Evolutionary conservation across 805 yeast species (phyloP), one percentile per base, ranked within the genome.

Genomic region (Candida caryicola): DNA sequence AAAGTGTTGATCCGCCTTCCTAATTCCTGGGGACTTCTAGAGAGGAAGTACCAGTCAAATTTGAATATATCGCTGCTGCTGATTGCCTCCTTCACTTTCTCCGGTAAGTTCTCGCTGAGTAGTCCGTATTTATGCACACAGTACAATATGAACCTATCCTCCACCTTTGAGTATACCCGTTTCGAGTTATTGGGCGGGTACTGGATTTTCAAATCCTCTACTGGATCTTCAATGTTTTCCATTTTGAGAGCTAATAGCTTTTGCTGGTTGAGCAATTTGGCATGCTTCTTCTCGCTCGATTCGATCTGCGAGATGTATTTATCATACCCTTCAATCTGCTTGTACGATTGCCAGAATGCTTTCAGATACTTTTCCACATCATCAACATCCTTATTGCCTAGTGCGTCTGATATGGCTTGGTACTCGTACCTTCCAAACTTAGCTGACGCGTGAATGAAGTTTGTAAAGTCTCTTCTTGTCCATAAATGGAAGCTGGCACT

Each of bases 171-270:
- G 50, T 82, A 85, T 6, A 83, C 72, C 48, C 89, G 65, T 52
- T 85, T 83, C 9, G 93, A 83, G 55, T 83, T 85, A 54, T 84
- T 85, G n/a, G 90, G 90, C 0, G 93, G 91, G 43, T 83, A 85
- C 38, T 77, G 83, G 17, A 85, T 79, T 3, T 61, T 62, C 58
- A 85, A 61, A 30, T 82, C 80, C 31, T 79, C 79, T 16, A 83
- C 55, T 0, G 90, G 89, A 40, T 73, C 76, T n/a, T 67, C 65
- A 29, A 71, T 66, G 38, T 69, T 74, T 32, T 69, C 69, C 46
- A 84, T 61, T 48, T 83, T 83, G 23, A 58, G 61, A 2, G 68
- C 69, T 26, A 85, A 62, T 7, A 82, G 60, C 35, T 64, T 69
- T 43, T 80, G 77, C 52, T 85, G 91, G 29, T 69, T 62, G 25